Base-by-base conservation (phyloP, 495 filamentous ascomycete species). In the Schizothecium vesticola region DNA sequence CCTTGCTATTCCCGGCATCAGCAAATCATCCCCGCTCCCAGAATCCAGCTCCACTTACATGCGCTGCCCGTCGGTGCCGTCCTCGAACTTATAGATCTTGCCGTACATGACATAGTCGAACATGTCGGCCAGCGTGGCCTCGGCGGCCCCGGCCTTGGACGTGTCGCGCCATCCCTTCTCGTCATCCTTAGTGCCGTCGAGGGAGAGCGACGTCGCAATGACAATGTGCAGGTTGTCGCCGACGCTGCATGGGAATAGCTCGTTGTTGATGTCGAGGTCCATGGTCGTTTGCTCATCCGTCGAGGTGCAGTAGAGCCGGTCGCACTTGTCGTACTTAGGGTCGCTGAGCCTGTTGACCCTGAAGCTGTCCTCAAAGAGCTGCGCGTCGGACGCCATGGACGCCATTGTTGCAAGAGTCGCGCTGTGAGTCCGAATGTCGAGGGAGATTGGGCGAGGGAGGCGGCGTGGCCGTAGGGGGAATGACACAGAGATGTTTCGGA, bases 31-130 rank as follows among this genome's bases (percentile, higher is more conserved):
- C 23, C 29, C 5, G 3, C 10, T 33, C 1, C 6, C 24, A 10
- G 24, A 19, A 1, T 1, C 31, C 9, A 36, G 2, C 16, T 9
- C 1, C 43, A 63, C 93, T 82, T 81, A 97, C 95, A 97, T 95
- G 65, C 85, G 92, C 75, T 91, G 88, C 31, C 88, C 88, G 71
- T 90, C 88, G 11, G 86, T 82, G 57, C 86, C 91, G 77, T 97
- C 95, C 80, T 96, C 93, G 77, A 98, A 97, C 72, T 93, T 89
- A 82, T 99, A 99, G 36, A 97, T 90, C 87, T 97, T 98, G 68
- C 95, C 95, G 79, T 97, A 88, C 79, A 93, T 97, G 59, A 98
- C 95, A 78, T 99, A 99, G 73, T 99, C 96, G 69, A 88, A 99
- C 78, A 91, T 88, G 77, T 98, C 93, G 23, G 95, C 93, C 55